Conservation (phyloP, 352 stramenopile species). For the Thalassiosira ordinaria region DNA sequence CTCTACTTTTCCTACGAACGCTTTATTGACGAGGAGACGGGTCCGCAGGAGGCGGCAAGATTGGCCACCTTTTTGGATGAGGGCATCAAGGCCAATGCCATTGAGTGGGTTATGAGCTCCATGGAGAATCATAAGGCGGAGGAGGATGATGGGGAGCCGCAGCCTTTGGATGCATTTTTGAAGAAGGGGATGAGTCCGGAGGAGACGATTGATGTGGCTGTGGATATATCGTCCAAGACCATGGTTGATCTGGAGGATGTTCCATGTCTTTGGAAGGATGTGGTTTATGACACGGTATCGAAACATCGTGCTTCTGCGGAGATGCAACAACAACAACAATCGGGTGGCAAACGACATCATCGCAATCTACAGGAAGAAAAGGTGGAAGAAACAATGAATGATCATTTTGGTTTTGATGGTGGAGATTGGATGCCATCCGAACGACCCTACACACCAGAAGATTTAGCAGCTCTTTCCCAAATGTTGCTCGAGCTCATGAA, state of each 20-base stretch:
- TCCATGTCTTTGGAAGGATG: slow-evolving; percentile 49
- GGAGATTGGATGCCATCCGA: slow-evolving; percentile 34
- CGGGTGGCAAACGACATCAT: not conserved
- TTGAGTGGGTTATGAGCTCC: slow-evolving; percentile 17
- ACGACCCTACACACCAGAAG: slow-evolving; percentile 44
- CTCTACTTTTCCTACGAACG: slow-evolving; percentile 56
- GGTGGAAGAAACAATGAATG: not conserved
- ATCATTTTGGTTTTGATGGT: slow-evolving; percentile 7
- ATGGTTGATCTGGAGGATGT: slow-evolving; percentile 33
- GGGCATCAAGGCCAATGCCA: slow-evolving; percentile 1
- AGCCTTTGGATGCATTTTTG: slow-evolving; percentile 29
- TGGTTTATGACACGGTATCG: slow-evolving; percentile 16
- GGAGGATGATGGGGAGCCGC: not conserved
- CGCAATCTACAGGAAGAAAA: not conserved
- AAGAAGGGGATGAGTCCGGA: slow-evolving; percentile 7
- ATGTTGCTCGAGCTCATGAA: slow-evolving; percentile 58
- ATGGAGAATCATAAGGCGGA: slow-evolving; percentile 8
- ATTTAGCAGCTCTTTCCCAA: slow-evolving; percentile 28
- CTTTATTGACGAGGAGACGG: slow-evolving; percentile 22
- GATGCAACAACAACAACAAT: too few species aligned
- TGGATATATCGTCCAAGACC: slow-evolving; percentile 13
- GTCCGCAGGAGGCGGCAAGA: slow-evolving; percentile 7
- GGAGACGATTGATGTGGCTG: slow-evolving; percentile 36
- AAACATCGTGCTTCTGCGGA: too few species aligned
- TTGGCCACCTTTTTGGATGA: slow-evolving; percentile 18